Evolutionary conservation across 2,329 filamentous ascomycete genomes (phyloP).

Genomic region (Calonectria hawksworthii): DNA sequence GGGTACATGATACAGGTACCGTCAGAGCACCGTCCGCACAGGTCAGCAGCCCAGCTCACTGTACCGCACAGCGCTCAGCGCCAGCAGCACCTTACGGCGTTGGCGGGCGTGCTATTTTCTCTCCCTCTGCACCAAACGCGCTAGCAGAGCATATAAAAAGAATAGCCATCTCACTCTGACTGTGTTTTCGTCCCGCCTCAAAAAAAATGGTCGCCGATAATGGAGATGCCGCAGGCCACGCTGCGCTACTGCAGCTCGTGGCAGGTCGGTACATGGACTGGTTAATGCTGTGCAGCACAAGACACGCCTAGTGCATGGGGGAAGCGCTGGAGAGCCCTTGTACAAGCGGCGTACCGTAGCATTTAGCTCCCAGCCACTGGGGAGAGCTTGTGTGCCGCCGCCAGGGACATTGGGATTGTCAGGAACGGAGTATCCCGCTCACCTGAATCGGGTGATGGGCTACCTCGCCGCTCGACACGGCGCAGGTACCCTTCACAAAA

Average conservation of each 20-base stretch:
- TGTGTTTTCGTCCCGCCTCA: not conserved
- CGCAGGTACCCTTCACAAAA: not conserved
- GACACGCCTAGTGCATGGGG: not conserved
- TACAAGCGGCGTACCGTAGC: not conserved
- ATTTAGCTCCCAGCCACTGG: constrained; percentile 25
- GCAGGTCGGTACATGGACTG: constrained; percentile 27
- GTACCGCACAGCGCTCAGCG: not conserved
- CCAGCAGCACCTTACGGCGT: not conserved
- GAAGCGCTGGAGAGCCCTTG: not conserved
- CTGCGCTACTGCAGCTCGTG: constrained; percentile 32
- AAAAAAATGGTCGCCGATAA: constrained; percentile 30
- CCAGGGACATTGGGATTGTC: constrained; percentile 2
- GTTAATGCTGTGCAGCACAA: constrained; percentile 5
- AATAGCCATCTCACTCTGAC: not conserved
- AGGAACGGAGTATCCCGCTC: constrained; percentile 12
- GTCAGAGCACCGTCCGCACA: constrained; percentile 19
- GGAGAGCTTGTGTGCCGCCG: not conserved
- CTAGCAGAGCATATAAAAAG: constrained; percentile 1
- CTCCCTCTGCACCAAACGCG: not conserved
- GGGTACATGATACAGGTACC: constrained; percentile 9
- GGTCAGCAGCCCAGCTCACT: not conserved
- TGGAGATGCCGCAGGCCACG: constrained; percentile 36
- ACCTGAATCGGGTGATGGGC: not conserved
- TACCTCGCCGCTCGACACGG: not conserved
- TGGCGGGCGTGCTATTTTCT: not conserved